Conservation (phyloP, 2,329 filamentous ascomycete genomes). For the Penicillium decumbens region DNA sequence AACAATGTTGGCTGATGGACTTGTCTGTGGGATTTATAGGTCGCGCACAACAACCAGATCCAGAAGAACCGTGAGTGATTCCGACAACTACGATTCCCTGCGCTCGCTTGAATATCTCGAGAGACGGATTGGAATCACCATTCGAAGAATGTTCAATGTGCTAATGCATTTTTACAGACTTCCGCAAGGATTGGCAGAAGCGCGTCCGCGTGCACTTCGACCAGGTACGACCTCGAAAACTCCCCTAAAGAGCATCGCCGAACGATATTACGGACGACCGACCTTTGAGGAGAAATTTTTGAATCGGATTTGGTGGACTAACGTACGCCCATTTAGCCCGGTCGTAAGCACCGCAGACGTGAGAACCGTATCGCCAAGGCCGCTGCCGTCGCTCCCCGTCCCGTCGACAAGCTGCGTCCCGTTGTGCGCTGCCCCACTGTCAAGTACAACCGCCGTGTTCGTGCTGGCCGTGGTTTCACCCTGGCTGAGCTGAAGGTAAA, state of each 20-base stretch:
- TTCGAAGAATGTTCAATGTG: conserved; percentile 17
- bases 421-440: conserved; percentile 95
- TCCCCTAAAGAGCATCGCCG: conserved; percentile 4
- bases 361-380: conserved; percentile 91
- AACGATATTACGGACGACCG: conserved; percentile 17
- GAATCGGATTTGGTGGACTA: conserved; percentile 26
- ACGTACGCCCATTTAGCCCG: conserved; percentile 61
- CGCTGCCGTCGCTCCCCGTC: conserved; percentile 88
- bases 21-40: conserved; percentile 50
- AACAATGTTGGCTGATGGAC: conserved; percentile 23
- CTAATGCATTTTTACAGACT: conserved; percentile 58
- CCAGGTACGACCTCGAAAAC: conserved; percentile 68
- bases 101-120: conserved; percentile 6
- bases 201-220: conserved; percentile 99
- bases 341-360: conserved; percentile 90
- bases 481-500: conserved; percentile 95
- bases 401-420: conserved; percentile 93
- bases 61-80: conserved; percentile 78
- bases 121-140: conserved; percentile 17
- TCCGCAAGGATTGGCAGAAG: conserved; percentile 99
- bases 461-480: conserved; percentile 95
- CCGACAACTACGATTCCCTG: conserved; percentile 1
- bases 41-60: conserved; percentile 99
- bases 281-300: conserved; percentile 16
- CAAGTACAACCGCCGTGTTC: conserved; percentile 98